Percentiles rank a stretch among this genome's conserved stretches.
phyloP scores from a whole-genome alignment of 2,329 filamentous ascomycete genomes.

The Penicillium sp. region DNA sequence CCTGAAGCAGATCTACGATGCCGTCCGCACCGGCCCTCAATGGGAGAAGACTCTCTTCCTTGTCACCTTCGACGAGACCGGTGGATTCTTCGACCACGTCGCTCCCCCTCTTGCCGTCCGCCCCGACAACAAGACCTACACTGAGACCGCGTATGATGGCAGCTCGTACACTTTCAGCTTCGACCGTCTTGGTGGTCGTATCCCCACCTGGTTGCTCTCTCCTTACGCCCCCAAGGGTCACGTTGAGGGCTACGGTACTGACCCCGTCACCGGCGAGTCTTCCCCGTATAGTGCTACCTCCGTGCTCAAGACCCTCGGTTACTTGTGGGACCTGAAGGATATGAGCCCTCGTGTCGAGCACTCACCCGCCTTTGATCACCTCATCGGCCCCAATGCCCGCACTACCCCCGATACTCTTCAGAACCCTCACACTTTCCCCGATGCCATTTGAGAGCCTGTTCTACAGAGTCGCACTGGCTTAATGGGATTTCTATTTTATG shows the following conservation, averaged over 20 bases:
- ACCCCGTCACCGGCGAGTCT: slow-evolving; percentile 28
- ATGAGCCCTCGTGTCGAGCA: slow-evolving; percentile 31
- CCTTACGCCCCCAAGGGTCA: slow-evolving; percentile 27
- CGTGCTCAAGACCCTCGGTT: slow-evolving; percentile 33
- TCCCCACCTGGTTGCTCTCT: slow-evolving; percentile 34
- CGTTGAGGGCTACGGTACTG: slow-evolving; percentile 31
- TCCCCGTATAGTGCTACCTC: slow-evolving; percentile 32
- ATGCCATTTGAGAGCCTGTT: slow-evolving; percentile 12
- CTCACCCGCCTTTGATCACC: slow-evolving; percentile 33
- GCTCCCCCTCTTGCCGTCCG: slow-evolving; percentile 34
- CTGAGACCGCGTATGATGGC: slow-evolving; percentile 31
- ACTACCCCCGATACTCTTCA: slow-evolving; percentile 15
- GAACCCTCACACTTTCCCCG: slow-evolving; percentile 26
- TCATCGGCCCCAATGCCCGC: slow-evolving; percentile 24
- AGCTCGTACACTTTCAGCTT: slow-evolving; percentile 29
- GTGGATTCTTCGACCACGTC: slow-evolving; percentile 42
- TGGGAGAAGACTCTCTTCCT: slow-evolving; percentile 39
- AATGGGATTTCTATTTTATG: background rate
- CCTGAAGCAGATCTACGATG: slow-evolving; percentile 40
- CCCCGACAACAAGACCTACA: slow-evolving; percentile 39
- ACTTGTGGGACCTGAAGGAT: slow-evolving; percentile 34
- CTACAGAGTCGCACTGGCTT: background rate
- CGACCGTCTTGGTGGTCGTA: slow-evolving; percentile 31
- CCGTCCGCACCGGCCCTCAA: slow-evolving; percentile 36
- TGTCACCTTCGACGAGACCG: slow-evolving; percentile 39